Conservation (phyloP, 1,284 basidiomycete genomes). For the Rugosomyces carneus region DNA sequence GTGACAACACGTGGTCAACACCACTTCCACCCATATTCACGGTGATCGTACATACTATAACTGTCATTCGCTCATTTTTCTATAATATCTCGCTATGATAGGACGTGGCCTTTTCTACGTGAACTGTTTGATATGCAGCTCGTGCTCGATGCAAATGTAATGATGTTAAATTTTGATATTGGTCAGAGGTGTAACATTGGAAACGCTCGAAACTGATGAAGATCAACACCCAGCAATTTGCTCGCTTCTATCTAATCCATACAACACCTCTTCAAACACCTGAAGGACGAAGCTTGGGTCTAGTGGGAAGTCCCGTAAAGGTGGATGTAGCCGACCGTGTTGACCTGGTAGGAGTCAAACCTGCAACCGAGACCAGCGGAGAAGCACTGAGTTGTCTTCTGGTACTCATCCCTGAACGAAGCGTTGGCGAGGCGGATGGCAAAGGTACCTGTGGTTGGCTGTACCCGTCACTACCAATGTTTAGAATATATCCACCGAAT, state of each 20-base stretch:
- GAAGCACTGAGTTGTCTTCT: slow-evolving; percentile 9
- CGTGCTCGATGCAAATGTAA: too few species aligned
- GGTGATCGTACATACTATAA: slow-evolving; percentile 20
- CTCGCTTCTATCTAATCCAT: too few species aligned
- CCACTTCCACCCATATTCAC: slow-evolving; percentile 56
- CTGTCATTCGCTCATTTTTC: neutral
- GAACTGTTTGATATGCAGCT: too few species aligned
- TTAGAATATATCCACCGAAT: slow-evolving; percentile 2
- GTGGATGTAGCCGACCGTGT: neutral
- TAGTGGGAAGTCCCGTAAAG: neutral
- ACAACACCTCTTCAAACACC: neutral
- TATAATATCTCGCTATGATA: neutral
- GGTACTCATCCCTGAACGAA: neutral
- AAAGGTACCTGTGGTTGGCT: slow-evolving; percentile 8
- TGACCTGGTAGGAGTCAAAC: neutral
- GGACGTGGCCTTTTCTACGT: too few species aligned
- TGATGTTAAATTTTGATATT: neutral
- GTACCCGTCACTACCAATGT: slow-evolving; percentile 5
- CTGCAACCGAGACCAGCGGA: neutral
- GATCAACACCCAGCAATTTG: too few species aligned
- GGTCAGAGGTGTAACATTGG: neutral
- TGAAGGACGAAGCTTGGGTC: neutral
- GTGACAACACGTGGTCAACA: slow-evolving; percentile 52
- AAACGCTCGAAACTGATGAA: too few species aligned
- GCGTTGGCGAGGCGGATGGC: slow-evolving; percentile 2